Conservation (phyloP, 345 rosid species). For the Acer saccharum region DNA sequence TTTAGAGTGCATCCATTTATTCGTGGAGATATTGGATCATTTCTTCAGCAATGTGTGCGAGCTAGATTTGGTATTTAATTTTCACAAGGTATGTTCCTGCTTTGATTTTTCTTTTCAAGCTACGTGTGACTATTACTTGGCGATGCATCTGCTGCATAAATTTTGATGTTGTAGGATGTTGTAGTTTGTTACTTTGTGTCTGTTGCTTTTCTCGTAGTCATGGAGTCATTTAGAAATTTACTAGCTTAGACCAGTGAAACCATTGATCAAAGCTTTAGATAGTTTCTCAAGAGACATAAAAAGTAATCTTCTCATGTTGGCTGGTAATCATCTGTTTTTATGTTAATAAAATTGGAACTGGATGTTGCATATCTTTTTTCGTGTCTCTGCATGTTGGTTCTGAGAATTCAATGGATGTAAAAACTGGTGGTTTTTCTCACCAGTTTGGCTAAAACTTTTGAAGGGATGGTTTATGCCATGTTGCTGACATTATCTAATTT, state of each 20-base stretch:
- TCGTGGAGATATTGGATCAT: slow-evolving; percentile 97
- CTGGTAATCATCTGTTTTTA: neutral
- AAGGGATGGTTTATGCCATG: neutral
- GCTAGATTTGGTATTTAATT: slow-evolving; percentile 93
- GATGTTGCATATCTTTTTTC: neutral
- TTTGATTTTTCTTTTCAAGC: neutral
- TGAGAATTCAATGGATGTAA: neutral
- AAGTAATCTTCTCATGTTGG: neutral
- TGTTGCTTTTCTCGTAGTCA: neutral
- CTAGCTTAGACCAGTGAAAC: neutral
- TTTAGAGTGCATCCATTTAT: slow-evolving; percentile 89
- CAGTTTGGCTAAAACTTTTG: neutral
- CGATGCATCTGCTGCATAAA: neutral
- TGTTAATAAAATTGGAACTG: neutral
- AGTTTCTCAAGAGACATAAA: neutral
- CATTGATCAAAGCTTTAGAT: neutral
- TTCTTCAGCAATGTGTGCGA: slow-evolving; percentile 99
- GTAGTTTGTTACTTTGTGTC: neutral
- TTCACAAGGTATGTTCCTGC: slow-evolving; percentile 71
- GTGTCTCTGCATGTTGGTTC: neutral
- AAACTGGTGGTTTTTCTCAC: neutral
- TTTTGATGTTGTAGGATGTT: neutral
- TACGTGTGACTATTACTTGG: neutral
- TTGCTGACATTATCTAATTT: neutral
- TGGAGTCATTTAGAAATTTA: neutral